A percentile compares a stretch with the other conserved stretches of the same genome.
phyloP scores from a whole-genome alignment of 1,284 basidiomycete species.

The Tilletia walkeri region DNA sequence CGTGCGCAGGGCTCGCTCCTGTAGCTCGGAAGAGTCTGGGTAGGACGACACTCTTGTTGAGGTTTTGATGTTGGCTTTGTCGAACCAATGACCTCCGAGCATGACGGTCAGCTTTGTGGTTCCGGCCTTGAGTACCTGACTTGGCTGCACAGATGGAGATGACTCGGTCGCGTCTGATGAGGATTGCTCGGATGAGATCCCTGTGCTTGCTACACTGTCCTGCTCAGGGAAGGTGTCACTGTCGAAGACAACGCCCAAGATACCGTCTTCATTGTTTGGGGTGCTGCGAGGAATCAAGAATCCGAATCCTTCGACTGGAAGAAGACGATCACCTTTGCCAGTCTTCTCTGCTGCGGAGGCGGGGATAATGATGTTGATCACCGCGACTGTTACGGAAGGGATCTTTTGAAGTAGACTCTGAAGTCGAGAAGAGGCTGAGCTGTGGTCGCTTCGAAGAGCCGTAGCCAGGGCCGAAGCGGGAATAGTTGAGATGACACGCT shows the following conservation, averaged over 20 bases:
- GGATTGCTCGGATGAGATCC: background rate
- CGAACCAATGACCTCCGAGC: slow-evolving; percentile 70
- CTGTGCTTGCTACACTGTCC: slow-evolving; percentile 20
- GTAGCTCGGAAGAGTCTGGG: background rate
- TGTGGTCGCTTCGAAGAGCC: slow-evolving; percentile 33
- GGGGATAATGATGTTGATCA: slow-evolving; percentile 47
- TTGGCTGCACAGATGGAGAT: slow-evolving; percentile 22
- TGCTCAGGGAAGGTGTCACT: slow-evolving; percentile 56
- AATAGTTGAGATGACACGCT: slow-evolving; percentile 57
- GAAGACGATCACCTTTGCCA: slow-evolving; percentile 61
- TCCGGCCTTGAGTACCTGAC: background rate
- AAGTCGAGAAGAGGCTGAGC: slow-evolving; percentile 25
- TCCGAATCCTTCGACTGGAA: slow-evolving; percentile 79
- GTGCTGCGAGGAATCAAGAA: slow-evolving; percentile 82
- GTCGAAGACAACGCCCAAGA: slow-evolving; percentile 67
- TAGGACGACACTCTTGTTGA: slow-evolving; percentile 56
- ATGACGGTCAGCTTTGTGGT: slow-evolving; percentile 78
- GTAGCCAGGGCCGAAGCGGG: slow-evolving; percentile 34
- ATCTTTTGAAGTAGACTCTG: slow-evolving; percentile 37
- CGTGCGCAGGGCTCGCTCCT: slow-evolving; percentile 32
- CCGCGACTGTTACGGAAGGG: slow-evolving; percentile 52
- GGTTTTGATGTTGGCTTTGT: slow-evolving; percentile 24
- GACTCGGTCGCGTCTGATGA: background rate
- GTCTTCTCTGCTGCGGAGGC: background rate
- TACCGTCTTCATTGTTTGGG: slow-evolving; percentile 59